phyloP scores from a whole-genome alignment of 352 stramenopile genomes.

The Pythium diclinum region DNA sequence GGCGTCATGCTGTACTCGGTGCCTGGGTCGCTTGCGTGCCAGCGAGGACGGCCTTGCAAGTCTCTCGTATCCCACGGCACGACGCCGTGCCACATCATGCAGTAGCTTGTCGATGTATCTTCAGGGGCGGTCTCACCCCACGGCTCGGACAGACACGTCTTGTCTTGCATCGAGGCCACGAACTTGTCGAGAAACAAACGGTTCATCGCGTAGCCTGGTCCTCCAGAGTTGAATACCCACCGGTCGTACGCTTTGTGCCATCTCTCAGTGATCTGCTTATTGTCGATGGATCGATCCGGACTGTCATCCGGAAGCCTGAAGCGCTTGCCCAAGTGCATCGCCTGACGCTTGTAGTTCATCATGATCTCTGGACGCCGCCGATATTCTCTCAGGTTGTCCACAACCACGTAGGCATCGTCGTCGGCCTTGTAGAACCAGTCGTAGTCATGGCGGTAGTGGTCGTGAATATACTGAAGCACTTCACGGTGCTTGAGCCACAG shows the following conservation, averaged over 20 bases:
- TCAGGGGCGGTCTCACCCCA: background rate
- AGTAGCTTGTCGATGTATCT: background rate
- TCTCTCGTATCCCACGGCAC: background rate
- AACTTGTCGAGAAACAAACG: background rate
- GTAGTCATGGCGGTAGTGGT: conserved; percentile 64
- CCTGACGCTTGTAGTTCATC: conserved; percentile 39
- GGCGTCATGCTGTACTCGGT: background rate
- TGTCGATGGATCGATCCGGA: background rate
- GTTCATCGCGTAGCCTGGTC: background rate
- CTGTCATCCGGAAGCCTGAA: conserved; percentile 54
- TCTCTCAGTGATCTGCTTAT: background rate
- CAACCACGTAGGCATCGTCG: conserved; percentile 70
- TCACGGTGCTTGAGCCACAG: conserved; percentile 73
- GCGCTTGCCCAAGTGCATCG: conserved; percentile 70
- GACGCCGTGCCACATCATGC: background rate
- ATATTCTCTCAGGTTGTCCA: conserved; percentile 67
- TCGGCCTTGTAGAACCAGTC: conserved; percentile 86
- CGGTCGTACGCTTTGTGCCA: background rate
- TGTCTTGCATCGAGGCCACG: background rate
- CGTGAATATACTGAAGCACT: conserved; percentile 55
- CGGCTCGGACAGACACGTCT: background rate
- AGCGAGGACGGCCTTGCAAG: background rate
- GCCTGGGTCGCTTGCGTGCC: background rate
- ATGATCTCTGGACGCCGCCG: conserved; percentile 56
- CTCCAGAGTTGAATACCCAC: background rate